These are phyloP conservation scores for Orbilia quercus DNA, from an alignment of 2,329 filamentous ascomycete species.

Conservation along the genomic window DNA sequence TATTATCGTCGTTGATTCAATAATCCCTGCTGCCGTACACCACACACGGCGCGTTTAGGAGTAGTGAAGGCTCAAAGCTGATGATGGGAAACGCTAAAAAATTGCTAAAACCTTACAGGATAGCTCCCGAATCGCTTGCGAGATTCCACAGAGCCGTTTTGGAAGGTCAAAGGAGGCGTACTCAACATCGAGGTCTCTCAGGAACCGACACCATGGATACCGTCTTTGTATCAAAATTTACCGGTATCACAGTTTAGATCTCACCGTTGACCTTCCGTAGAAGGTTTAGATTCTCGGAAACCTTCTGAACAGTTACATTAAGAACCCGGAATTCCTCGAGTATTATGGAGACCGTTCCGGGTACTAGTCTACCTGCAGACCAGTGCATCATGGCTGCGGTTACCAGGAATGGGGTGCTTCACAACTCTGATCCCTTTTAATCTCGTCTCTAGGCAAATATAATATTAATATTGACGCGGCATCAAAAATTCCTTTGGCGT, in stretches of 20 bases:
- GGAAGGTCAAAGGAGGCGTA: slow-evolving; percentile 32
- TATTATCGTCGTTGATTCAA: background rate
- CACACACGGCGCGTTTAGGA: slow-evolving; percentile 23
- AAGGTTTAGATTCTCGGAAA: slow-evolving; percentile 16
- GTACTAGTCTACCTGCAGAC: slow-evolving; percentile 8
- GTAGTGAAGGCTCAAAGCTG: background rate
- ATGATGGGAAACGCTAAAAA: slow-evolving; percentile 30
- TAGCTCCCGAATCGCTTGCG: slow-evolving; percentile 17
- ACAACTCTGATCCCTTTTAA: background rate
- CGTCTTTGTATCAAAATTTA: slow-evolving; percentile 7
- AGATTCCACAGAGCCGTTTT: slow-evolving; percentile 18
- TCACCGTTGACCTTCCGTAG: slow-evolving; percentile 37
- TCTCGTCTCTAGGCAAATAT: slow-evolving; percentile 12
- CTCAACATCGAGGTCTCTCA: slow-evolving; percentile 13
- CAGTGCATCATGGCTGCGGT: slow-evolving; percentile 19
- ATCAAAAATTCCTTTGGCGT: slow-evolving; percentile 24
- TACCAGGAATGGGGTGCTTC: slow-evolving; percentile 13
- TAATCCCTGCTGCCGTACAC: too few relatives aligned
- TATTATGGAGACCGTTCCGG: slow-evolving; percentile 25
- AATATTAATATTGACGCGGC: slow-evolving; percentile 13
- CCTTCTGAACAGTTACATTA: slow-evolving; percentile 25
- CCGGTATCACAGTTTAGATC: slow-evolving; percentile 20
- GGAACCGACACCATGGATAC: slow-evolving; percentile 31
- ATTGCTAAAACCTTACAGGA: slow-evolving; percentile 14
- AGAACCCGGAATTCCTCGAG: slow-evolving; percentile 30